phyloP scores from a whole-genome alignment of 768 basidiomycete genomes.

The Xerocomus brunneocitrinus region DNA sequence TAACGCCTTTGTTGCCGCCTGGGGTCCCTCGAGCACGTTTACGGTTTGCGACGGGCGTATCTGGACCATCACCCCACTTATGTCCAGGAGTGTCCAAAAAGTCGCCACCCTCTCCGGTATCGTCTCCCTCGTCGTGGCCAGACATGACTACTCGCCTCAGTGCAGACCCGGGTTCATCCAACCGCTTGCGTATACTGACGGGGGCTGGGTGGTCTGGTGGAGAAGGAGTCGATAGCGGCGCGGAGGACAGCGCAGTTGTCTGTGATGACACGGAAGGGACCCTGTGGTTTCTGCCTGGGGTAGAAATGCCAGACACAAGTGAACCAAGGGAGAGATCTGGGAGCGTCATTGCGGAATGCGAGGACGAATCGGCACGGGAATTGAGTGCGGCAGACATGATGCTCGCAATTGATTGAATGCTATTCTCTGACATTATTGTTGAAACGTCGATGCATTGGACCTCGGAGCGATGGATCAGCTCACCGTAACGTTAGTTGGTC shows the following conservation, averaged over 20 bases:
- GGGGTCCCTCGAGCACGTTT: conserved; percentile 38
- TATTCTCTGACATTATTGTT: neutral
- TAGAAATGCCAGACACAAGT: conserved; percentile 49
- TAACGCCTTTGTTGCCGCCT: conserved; percentile 31
- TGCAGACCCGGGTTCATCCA: conserved; percentile 38
- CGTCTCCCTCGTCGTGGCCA: conserved; percentile 34
- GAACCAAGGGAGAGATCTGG: conserved; percentile 63
- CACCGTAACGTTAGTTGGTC: conserved; percentile 6
- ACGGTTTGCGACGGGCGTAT: conserved; percentile 47
- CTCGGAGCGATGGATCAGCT: conserved; percentile 1
- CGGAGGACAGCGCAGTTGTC: conserved; percentile 50
- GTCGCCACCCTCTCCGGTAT: conserved; percentile 38
- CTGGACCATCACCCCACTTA: conserved; percentile 48
- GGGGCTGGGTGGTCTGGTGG: conserved; percentile 34
- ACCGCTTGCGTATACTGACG: conserved; percentile 33
- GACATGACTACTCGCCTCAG: conserved; percentile 36
- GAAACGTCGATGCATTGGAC: neutral
- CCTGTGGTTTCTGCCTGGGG: conserved; percentile 43
- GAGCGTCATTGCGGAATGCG: conserved; percentile 41
- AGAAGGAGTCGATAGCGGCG: conserved; percentile 47
- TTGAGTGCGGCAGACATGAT: conserved; percentile 44
- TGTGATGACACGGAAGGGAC: conserved; percentile 48
- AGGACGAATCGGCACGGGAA: conserved; percentile 37
- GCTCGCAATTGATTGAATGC: neutral
- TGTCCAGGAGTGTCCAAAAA: conserved; percentile 52